Percentiles rank a stretch among this genome's conserved stretches.
These are phyloP conservation scores for Ramalina intermedia DNA, from an alignment of 495 filamentous ascomycete genomes.

Conservation along the genomic window DNA sequence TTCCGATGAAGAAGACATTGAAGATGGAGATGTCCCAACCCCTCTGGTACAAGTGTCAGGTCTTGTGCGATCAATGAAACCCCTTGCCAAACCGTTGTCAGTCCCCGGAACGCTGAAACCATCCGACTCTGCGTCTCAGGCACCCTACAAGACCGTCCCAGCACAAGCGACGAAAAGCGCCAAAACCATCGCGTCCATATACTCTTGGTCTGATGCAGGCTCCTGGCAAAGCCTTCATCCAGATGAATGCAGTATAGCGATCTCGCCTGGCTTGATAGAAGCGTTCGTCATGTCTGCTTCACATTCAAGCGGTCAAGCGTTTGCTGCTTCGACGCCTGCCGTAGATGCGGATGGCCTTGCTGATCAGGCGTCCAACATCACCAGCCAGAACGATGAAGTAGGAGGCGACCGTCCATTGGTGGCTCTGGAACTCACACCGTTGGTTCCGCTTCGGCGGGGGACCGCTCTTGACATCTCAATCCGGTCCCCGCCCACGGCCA, in stretches of 20 bases:
- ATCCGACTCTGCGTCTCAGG: constrained; percentile 65
- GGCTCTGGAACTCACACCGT: constrained; percentile 69
- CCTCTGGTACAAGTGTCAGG: constrained; percentile 19
- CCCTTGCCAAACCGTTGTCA: constrained; percentile 15
- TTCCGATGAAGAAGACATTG: constrained; percentile 41
- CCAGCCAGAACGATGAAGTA: constrained; percentile 24
- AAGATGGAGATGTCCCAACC: constrained; percentile 31
- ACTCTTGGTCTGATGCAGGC: constrained; percentile 70
- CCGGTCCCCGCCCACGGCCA: constrained; percentile 58
- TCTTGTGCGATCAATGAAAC: background rate
- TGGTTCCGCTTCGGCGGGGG: constrained; percentile 74
- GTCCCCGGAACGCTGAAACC: constrained; percentile 44
- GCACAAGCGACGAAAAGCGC: constrained; percentile 37
- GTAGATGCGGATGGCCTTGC: constrained; percentile 10
- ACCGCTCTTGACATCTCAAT: constrained; percentile 91
- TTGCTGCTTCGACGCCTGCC: constrained; percentile 10
- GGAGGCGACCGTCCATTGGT: constrained; percentile 47
- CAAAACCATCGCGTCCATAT: constrained; percentile 63
- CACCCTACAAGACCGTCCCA: constrained; percentile 42
- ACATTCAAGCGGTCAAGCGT: constrained; percentile 21
- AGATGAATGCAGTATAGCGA: constrained; percentile 61
- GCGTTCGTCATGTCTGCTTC: constrained; percentile 51
- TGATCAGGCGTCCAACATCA: constrained; percentile 20
- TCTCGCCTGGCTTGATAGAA: constrained; percentile 77
- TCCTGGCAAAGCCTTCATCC: constrained; percentile 66